Evolutionary conservation across 148 eudicot genomes (phyloP).

Genomic region (Cornus suecica): DNA sequence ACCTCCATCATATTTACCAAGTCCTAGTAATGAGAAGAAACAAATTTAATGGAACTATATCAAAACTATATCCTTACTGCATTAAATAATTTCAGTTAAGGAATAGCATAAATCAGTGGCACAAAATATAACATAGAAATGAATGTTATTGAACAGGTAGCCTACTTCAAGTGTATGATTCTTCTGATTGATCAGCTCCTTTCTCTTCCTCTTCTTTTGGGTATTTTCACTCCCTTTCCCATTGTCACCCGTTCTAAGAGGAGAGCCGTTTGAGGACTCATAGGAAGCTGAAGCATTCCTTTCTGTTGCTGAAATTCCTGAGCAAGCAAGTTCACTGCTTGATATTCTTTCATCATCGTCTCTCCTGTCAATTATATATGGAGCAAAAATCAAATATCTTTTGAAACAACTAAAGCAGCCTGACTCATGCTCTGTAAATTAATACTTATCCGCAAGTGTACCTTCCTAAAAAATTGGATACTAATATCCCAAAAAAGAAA

Average conservation of each 20-base stretch:
- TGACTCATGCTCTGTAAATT: background rate
- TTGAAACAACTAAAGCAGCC: background rate
- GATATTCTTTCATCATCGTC: conserved; percentile 27
- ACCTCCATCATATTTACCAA: background rate
- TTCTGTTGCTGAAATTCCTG: conserved; percentile 11
- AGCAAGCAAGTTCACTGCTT: conserved; percentile 14
- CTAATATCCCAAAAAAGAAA: too few relatives aligned
- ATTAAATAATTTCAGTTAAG: background rate
- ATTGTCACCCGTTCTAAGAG: conserved; percentile 20
- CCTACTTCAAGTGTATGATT: conserved; percentile 37
- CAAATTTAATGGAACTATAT: background rate
- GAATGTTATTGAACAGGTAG: conserved; percentile 14
- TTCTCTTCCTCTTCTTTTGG: conserved; percentile 32
- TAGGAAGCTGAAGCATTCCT: conserved; percentile 28
- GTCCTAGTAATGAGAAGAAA: background rate
- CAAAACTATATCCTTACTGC: background rate
- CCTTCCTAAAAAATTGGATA: background rate
- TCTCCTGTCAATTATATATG: conserved; percentile 18
- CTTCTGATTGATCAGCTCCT: conserved; percentile 15
- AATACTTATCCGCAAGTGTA: background rate
- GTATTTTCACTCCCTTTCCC: conserved; percentile 23
- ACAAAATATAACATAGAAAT: background rate
- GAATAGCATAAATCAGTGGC: background rate
- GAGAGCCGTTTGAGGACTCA: conserved; percentile 27
- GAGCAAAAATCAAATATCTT: background rate